These are phyloP conservation scores for Yamadazyma diddensiae DNA, from an alignment of 1,139 yeast species.

Conservation along the genomic window DNA sequence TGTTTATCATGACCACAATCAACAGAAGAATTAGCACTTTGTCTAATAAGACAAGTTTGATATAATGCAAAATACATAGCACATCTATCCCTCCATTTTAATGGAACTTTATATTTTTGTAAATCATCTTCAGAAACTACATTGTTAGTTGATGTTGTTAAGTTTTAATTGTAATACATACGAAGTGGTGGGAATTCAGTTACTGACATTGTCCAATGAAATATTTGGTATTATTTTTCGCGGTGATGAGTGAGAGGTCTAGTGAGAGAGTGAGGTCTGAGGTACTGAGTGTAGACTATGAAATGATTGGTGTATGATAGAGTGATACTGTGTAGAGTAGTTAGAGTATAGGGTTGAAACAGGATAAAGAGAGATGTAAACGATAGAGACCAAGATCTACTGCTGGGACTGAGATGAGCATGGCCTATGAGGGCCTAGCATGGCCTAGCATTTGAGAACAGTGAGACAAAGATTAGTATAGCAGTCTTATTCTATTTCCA, in stretches of 20 bases:
- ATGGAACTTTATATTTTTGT: conserved; percentile 76
- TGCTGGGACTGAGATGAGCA: too few relatives aligned
- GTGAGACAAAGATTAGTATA: too few relatives aligned
- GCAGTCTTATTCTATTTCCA: too few relatives aligned
- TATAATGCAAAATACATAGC: conserved; percentile 68
- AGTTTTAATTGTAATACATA: conserved; percentile 23
- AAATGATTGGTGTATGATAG: too few relatives aligned
- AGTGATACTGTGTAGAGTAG: neutral
- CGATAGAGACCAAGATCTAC: too few relatives aligned
- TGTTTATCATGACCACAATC: conserved; percentile 80
- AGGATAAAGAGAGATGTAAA: neutral
- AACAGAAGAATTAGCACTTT: conserved; percentile 43
- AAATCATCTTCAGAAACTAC: conserved; percentile 79
- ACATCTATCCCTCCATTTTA: conserved; percentile 84
- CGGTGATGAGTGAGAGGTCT: neutral
- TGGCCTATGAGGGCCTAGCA: too few relatives aligned
- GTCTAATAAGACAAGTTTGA: conserved; percentile 48
- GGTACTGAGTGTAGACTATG: too few relatives aligned
- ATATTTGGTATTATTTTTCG: conserved; percentile 10
- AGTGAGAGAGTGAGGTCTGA: too few relatives aligned
- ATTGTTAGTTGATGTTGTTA: conserved; percentile 13
- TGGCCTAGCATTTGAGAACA: too few relatives aligned
- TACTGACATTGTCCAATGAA: conserved; percentile 32
- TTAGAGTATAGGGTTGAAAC: neutral
- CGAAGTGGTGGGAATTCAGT: conserved; percentile 54